Base-by-base conservation (phyloP, 805 yeast genomes). In the Pichia occidentalis region DNA sequence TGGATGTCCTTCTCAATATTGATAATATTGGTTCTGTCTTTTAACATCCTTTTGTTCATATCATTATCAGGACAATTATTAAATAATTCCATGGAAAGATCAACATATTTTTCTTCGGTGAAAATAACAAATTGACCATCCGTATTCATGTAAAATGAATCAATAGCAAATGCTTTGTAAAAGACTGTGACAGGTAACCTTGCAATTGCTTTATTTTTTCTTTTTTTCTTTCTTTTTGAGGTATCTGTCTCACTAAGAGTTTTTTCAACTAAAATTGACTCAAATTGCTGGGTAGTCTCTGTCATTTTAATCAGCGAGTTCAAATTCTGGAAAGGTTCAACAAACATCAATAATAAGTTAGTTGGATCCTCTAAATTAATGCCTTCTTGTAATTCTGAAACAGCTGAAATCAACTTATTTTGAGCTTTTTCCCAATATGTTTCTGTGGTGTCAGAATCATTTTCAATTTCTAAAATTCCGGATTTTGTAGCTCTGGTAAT, bases 321-420 rank as follows among this genome's bases (percentile, higher is more conserved):
- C 27, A 76, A 40, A 22, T 61, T 62, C 28, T 54, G 52, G 40
- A 68, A 64, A 22, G 65, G 69, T 38, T 70, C 64, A 1, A 72
- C 66, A 37, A 80, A 70, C 25, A 80, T 48, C 5, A 79, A 51
- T 11, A 78, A 54, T 12, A 42, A 24, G 12, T 38, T 34, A 32
- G 22, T 30, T 6, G 39, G 38, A 13, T 34, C 30, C 10, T 43
- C 43, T n/a, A 32, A n/a, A 12, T 34, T 68, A 70, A 44, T 75
- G 70, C 59, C 72, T 62, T 13, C 67, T 60, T 30, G 70, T 59
- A 9, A 73, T 66, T 30, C 79, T 80, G 29, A 61, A 58, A 90
- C 95, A 82, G 45, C 94, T 67, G 36, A 76, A 77, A 17, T 62
- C 59, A 0, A 88, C 75, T 5, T 53, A 42, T 32, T 48, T 50